These are phyloP conservation scores for Tothia fuscella DNA, from an alignment of 2,329 filamentous ascomycete genomes.

Conservation along the genomic window DNA sequence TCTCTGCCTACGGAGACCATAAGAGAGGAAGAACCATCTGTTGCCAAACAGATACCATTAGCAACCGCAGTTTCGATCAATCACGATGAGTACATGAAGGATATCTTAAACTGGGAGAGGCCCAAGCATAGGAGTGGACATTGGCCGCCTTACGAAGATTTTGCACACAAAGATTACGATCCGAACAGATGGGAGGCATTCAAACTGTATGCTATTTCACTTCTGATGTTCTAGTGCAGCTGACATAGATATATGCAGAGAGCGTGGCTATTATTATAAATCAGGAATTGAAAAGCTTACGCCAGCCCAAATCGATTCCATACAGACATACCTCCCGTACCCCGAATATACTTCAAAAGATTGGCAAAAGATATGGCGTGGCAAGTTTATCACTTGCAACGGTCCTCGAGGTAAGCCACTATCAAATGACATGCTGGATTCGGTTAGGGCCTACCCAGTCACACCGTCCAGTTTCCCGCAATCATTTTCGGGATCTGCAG, in stretches of 20 bases:
- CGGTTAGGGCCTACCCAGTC: conserved; percentile 49
- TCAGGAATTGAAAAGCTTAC: conserved; percentile 12
- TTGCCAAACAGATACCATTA: not conserved
- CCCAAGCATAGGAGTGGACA: conserved; percentile 24
- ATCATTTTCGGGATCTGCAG: conserved; percentile 51
- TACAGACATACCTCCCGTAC: conserved; percentile 52
- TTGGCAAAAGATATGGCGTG: conserved; percentile 47
- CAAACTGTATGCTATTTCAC: conserved; percentile 19
- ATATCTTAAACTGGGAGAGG: conserved; percentile 31
- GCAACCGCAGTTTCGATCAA: not conserved
- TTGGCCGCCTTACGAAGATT: conserved; percentile 34
- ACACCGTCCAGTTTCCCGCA: conserved; percentile 46
- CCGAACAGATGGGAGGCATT: conserved; percentile 38
- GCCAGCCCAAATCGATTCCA: conserved; percentile 28
- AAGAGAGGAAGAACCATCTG: not conserved
- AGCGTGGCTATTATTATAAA: conserved; percentile 28
- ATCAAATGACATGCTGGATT: conserved; percentile 47
- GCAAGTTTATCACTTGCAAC: conserved; percentile 50
- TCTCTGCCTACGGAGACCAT: not conserved
- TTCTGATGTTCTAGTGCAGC: not conserved
- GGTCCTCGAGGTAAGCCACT: conserved; percentile 43
- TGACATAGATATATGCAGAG: conserved; percentile 16
- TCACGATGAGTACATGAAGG: conserved; percentile 26
- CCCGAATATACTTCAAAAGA: conserved; percentile 53
- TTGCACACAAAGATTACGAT: conserved; percentile 31